Evolutionary conservation across 495 filamentous ascomycete genomes (phyloP), one percentile per base, ranked within the genome.

Genomic region (Lasiosphaeria miniovina): DNA sequence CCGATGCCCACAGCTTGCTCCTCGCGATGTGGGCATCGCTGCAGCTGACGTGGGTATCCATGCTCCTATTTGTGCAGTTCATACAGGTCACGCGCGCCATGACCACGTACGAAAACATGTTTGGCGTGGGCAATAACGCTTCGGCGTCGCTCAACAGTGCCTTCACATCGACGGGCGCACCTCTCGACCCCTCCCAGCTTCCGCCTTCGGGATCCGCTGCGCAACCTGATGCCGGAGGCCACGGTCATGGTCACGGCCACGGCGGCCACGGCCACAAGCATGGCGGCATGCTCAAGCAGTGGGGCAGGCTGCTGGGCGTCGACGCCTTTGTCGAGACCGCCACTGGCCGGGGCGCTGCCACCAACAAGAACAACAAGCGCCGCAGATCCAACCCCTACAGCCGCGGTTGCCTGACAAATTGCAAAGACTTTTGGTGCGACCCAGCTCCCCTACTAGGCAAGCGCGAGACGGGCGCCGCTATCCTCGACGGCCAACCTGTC

Each of bases 41-140:
- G 41, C 94, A 98, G 74, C 80, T 96, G 48, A 86, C 87, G 45
- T 98, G 94, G 94, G 88, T 98, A 10, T 87, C 91, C 3, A 98
- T 98, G 93, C 87, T 98, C 33, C 84, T 96, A 64, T 83, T 88
- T 54, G 93, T 97, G 8, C 94, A 98, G 69, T 84, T 96, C 40
- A 77, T 96, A 10, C 94, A 98, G 68, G 85, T 98, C 45, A 87
- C 91, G 1, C 85, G 91, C 52, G 94, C 92, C 48, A 86, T 93
- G 78, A 98, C 94, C 7, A 98, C 94, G 0, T 98, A 87, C 75
- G 94, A 98, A 68, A 94, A 90, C 63, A 96, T 98, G 92, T 80
- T 84, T 55, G 86, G 89, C 49, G 78, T 90, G 56, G 75, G 86
- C 61, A 70, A 80, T 51, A 77, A 74, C 51, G 68, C 65, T 55